These are phyloP conservation scores for Colletotrichum melonis DNA, from an alignment of 2,329 filamentous ascomycete genomes.

Conservation along the genomic window DNA sequence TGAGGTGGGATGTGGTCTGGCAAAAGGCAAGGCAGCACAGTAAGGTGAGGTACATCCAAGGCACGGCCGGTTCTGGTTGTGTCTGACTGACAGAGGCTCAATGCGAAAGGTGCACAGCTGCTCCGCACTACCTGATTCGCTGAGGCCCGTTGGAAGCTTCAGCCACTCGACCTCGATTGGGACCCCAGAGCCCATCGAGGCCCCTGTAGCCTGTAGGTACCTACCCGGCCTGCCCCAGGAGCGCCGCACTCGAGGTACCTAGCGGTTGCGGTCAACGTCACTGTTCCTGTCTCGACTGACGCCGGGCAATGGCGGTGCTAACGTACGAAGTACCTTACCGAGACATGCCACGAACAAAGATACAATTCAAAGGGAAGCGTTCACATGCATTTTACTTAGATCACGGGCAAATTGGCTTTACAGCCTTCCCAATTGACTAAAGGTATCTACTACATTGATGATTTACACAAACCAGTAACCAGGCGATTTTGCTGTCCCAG, in stretches of 20 bases:
- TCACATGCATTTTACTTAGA: background rate
- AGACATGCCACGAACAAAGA: too few relatives aligned
- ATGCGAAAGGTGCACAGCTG: conserved; percentile 17
- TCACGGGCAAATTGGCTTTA: background rate
- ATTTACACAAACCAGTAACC: conserved; percentile 20
- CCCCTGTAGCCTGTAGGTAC: background rate
- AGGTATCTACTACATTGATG: conserved; percentile 16
- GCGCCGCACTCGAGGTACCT: background rate
- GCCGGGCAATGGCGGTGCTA: too few relatives aligned
- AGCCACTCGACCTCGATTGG: conserved; percentile 14
- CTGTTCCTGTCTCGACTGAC: background rate
- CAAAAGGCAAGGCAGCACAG: conserved; percentile 11
- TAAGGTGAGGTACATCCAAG: background rate
- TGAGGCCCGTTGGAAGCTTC: conserved; percentile 17
- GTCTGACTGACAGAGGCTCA: conserved; percentile 6
- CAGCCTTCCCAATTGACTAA: background rate
- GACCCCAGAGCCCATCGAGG: conserved; percentile 8
- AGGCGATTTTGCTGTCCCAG: background rate
- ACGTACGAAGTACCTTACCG: too few relatives aligned
- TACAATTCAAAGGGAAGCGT: background rate
- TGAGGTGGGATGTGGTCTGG: conserved; percentile 18
- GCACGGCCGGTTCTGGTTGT: conserved; percentile 27
- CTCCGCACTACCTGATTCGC: conserved; percentile 29
- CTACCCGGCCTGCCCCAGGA: background rate
- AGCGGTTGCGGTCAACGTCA: background rate